Conservation (phyloP, 1,139 yeast species). For the Saccharomyces pastorianus region DNA sequence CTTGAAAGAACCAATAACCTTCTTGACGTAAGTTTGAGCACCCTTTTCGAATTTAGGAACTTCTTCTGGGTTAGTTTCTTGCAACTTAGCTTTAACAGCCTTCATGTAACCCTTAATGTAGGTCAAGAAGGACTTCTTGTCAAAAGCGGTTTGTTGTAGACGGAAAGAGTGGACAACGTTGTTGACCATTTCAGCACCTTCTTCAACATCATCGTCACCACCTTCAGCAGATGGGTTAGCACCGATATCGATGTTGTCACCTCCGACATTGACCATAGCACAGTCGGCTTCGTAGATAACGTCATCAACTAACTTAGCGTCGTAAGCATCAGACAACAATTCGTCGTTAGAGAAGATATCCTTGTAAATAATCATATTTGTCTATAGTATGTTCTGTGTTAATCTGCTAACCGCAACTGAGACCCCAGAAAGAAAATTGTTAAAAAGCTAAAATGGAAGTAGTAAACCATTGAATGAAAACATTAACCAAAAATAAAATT, state of each 20-base stretch:
- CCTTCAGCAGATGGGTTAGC: slow-evolving; percentile 99
- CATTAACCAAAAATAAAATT: neutral
- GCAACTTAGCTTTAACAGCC: slow-evolving; percentile 79
- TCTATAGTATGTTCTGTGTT: slow-evolving; percentile 4
- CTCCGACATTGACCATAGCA: slow-evolving; percentile 78
- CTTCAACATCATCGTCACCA: slow-evolving; percentile 76
- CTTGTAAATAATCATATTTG: slow-evolving; percentile 35
- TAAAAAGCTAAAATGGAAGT: neutral
- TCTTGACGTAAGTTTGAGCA: slow-evolving; percentile 91
- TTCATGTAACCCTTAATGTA: slow-evolving; percentile 99
- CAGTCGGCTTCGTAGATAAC: slow-evolving; percentile 97
- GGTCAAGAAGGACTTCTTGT: slow-evolving; percentile 92
- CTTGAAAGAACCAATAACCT: slow-evolving; percentile 86
- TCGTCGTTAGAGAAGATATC: slow-evolving; percentile 94
- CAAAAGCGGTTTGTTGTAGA: slow-evolving; percentile 89
- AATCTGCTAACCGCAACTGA: neutral
- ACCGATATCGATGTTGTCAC: slow-evolving; percentile 94
- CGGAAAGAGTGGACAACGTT: slow-evolving; percentile 98
- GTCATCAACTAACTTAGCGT: slow-evolving; percentile 72
- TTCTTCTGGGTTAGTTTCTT: slow-evolving; percentile 80
- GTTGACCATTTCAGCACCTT: slow-evolving; percentile 84
- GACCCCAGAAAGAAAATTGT: neutral
- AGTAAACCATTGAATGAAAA: neutral
- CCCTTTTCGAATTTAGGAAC: slow-evolving; percentile 91
- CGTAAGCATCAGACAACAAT: slow-evolving; percentile 96